Percentiles rank a stretch among this genome's conserved stretches.
These are phyloP conservation scores for Hanseniaspora vineae DNA, from an alignment of 805 yeast genomes.

Conservation along the genomic window DNA sequence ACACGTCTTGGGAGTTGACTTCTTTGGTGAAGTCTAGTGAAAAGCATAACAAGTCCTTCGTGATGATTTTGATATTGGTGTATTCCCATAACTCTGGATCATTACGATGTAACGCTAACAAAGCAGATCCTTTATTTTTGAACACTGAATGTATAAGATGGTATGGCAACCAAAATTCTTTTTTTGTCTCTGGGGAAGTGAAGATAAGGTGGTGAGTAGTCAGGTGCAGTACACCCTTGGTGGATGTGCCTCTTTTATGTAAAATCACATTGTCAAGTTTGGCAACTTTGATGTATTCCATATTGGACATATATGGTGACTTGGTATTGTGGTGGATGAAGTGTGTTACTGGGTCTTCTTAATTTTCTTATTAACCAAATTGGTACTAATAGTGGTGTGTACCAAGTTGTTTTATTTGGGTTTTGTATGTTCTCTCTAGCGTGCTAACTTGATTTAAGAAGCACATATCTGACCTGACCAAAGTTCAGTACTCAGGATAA, in stretches of 20 bases:
- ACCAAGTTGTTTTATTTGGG: too few species aligned
- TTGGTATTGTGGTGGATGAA: not conserved
- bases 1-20: conserved; percentile 52
- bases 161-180: conserved; percentile 86
- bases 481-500: too few species aligned
- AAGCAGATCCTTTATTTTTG: conserved; percentile 41
- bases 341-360: not conserved
- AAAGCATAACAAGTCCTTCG: conserved; percentile 75
- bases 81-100: conserved; percentile 16
- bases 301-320: conserved; percentile 9
- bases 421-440: too few species aligned
- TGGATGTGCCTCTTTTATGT: conserved; percentile 42
- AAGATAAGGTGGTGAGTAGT: conserved; percentile 71
- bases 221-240: conserved; percentile 50
- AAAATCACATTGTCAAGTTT: conserved; percentile 40
- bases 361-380: too few species aligned
- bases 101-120: conserved; percentile 5
- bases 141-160: conserved; percentile 63
- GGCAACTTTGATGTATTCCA: conserved; percentile 47
- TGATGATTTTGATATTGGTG: conserved; percentile 54
- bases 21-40: conserved; percentile 61
- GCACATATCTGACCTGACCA: too few species aligned
- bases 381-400: too few species aligned
- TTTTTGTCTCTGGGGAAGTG: conserved; percentile 24
- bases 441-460: too few species aligned